Conservation (phyloP, 2,329 filamentous ascomycete genomes). For the Pyricularia sp. region DNA sequence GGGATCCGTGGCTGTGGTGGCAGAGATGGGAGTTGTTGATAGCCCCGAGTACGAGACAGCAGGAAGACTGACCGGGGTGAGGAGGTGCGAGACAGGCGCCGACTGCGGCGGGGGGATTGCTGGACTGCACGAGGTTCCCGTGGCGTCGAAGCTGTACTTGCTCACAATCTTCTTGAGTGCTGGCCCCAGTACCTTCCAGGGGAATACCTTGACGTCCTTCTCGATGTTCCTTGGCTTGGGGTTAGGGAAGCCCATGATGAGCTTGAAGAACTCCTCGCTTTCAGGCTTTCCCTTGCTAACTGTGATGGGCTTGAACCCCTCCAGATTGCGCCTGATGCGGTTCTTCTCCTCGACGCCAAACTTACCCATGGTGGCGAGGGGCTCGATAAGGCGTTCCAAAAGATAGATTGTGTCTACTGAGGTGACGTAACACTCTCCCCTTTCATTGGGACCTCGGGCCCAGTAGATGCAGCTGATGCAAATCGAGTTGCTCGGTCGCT, state of each 20-base stretch:
- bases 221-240: conserved; percentile 97
- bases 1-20: conserved; percentile 24
- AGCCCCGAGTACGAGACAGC: conserved; percentile 29
- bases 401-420: conserved; percentile 95
- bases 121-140: neutral
- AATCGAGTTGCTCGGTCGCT: conserved; percentile 74
- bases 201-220: conserved; percentile 98
- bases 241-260: conserved; percentile 95
- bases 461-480: conserved; percentile 98
- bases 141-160: conserved; percentile 63
- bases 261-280: conserved; percentile 95
- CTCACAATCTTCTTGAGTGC: conserved; percentile 97
- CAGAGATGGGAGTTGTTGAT: conserved; percentile 33
- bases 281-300: conserved; percentile 89
- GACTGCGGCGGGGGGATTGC: conserved; percentile 20
- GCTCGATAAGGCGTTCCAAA: conserved; percentile 76
- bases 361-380: conserved; percentile 56
- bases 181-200: conserved; percentile 80
- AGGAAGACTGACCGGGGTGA: conserved; percentile 26
- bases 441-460: conserved; percentile 53
- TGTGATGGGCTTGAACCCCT: conserved; percentile 85
- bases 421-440: conserved; percentile 83
- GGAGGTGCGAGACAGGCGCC: conserved; percentile 23
- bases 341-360: conserved; percentile 99
- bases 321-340: conserved; percentile 87